Base-by-base conservation (phyloP, 208 protist genomes). In the Polymyxa betae region DNA sequence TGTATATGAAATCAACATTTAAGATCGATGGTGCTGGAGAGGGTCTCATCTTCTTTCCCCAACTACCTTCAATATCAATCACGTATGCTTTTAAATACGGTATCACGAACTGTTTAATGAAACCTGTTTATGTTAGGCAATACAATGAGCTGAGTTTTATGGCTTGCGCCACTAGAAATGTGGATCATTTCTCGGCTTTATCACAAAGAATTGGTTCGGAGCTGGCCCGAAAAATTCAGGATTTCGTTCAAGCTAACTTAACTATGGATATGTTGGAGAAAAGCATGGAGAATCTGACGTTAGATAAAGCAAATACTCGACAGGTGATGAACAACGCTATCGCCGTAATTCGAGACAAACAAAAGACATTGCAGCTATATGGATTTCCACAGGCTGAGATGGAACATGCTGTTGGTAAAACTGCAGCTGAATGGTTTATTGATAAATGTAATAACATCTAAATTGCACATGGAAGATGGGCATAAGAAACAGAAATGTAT, bases 341-440 rank as follows among this genome's bases (percentile, higher is more conserved):
- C 5, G 72, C 72, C 5, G 72, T n/a, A 20, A 43, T n/a, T 20
- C 10, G 16, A 12, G n/a, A 35, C n/a, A 43, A 35, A 35, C 5
- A 20, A 5, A 82, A 82, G 40, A n/a, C 5, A 12, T n/a, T 82
- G n/a, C 49, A 60, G 49, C n/a, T n/a, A n/a, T n/a, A n/a, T n/a
- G n/a, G n/a, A n/a, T n/a, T n/a, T n/a, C n/a, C n/a, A n/a, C 5
- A 60, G 24, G 24, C 12, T 29, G 49, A 60, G 24, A 24, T 60
- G 12, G 72, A 82, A 43, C 5, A 82, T 43, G 72, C 72, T 12
- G 72, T 82, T 35, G n/a, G 16, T 5, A 35, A n/a, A 35, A 82
- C 35, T 43, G 40, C 72, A 20, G 72, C 72, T n/a, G 72, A 82
- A 12, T 82, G 72, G 72, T 82, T 82, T 43, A 12, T 82, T 35